phyloP scores from a whole-genome alignment of 768 basidiomycete genomes.

The Naganishia friedmannii region DNA sequence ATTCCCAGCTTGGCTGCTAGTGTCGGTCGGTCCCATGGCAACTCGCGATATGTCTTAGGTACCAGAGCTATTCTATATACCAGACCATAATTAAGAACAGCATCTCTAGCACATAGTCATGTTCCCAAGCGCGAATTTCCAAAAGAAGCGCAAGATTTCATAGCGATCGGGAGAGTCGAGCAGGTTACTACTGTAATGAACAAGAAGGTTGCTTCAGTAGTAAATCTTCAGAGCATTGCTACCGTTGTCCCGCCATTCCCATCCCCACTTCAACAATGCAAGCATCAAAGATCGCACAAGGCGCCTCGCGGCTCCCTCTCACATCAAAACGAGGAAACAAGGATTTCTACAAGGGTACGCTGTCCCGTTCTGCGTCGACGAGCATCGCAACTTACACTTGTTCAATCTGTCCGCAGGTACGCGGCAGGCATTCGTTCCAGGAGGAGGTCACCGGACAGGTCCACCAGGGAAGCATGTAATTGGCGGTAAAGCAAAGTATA shows the following conservation, averaged over 20 bases:
- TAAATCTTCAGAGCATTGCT: too few species aligned
- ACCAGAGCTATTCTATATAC: too few species aligned
- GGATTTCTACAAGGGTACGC: slow-evolving; percentile 90
- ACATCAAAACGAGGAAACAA: slow-evolving; percentile 88
- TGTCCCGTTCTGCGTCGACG: background rate
- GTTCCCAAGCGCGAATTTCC: background rate
- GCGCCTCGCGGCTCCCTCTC: slow-evolving; percentile 73
- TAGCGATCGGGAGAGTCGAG: background rate
- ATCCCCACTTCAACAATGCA: slow-evolving; percentile 36
- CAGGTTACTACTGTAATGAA: too few species aligned
- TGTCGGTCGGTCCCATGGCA: too few species aligned
- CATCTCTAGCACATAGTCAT: too few species aligned
- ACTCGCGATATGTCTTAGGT: too few species aligned
- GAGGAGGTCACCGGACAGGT: slow-evolving; percentile 77
- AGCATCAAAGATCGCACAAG: slow-evolving; percentile 40
- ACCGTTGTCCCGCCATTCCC: too few species aligned
- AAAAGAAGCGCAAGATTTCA: slow-evolving; percentile 3
- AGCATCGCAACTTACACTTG: background rate
- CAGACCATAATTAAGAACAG: too few species aligned
- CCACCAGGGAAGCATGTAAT: slow-evolving; percentile 82
- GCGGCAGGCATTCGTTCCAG: slow-evolving; percentile 72
- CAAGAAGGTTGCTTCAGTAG: too few species aligned
- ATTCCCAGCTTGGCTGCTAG: too few species aligned
- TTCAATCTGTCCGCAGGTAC: slow-evolving; percentile 62
- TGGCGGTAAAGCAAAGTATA: slow-evolving; percentile 69